Evolutionary conservation across 345 rosid genomes (phyloP), one percentile per base, ranked within the genome.

Genomic region (Eucalyptus microcorys): DNA sequence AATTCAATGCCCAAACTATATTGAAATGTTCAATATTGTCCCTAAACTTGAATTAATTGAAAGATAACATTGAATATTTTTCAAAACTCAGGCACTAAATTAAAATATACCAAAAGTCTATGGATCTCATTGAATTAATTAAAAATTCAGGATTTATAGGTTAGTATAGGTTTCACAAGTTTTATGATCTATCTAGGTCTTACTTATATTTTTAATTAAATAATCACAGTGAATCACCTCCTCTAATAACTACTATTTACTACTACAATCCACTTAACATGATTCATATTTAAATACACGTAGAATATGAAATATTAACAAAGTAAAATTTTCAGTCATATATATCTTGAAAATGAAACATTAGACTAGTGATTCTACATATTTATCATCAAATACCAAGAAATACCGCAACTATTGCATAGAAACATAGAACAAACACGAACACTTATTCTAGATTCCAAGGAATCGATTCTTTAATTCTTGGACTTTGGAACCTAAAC

Each of bases 161-260:
- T 24, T 0, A 4, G 0, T 55, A 3, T 22, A 55, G 13, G 13
- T 55, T 22, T 22, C 6, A 10, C 3, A 55, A 55, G 30, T 55
- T 24, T 55, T 55, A 55, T 9, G 5, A 22, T 55, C 2, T 9
- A 55, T 9, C 1, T 0, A 53, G 0, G 0, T 55, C 1, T 24
- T 1, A 24, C 1, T 1, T 55, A 22, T 22, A 53, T 22, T 21
- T 4, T 53, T 53, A 55, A 55, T 0, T 9, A 21, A 22, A 55
- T 55, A 26, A 22, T 55, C 24, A 55, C 0, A 55, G 3, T 26
- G 0, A 55, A 55, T 24, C 3, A 55, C 7, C 10, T 19, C 0
- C 0, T 52, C 0, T 52, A 52, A 52, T 19, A 0, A 22, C 0
- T 3, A 10, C 0, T 1, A 55, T 55, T 55, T 55, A 1, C 1